phyloP scores from a whole-genome alignment of 2,329 filamentous ascomycete species.

The Stachybotrys echinatus region DNA sequence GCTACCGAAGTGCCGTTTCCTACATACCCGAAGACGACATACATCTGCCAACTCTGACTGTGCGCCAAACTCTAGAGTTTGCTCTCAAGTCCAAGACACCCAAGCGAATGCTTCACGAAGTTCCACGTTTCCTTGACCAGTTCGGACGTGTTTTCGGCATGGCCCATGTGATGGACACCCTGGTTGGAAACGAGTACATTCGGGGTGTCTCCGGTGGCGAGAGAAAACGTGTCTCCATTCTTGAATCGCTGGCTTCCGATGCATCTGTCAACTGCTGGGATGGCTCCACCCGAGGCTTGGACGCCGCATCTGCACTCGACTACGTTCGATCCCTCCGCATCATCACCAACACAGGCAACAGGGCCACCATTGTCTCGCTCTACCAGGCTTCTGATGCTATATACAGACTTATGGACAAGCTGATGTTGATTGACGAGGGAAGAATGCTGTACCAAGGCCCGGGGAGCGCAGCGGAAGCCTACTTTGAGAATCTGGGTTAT shows the following conservation, averaged over 20 bases:
- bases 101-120: background rate
- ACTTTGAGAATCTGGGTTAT: constrained; percentile 3
- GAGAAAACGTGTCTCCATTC: background rate
- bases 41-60: background rate
- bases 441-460: constrained; percentile 23
- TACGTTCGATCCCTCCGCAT: background rate
- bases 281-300: background rate
- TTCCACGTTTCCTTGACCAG: background rate
- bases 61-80: constrained; percentile 1
- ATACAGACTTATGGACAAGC: constrained; percentile 58
- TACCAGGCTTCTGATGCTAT: constrained; percentile 1
- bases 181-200: background rate
- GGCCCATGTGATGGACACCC: background rate
- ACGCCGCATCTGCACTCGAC: background rate
- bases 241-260: background rate
- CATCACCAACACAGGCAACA: background rate
- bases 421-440: constrained; percentile 66
- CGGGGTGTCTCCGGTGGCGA: background rate
- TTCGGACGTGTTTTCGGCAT: background rate
- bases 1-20: constrained; percentile 1
- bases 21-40: constrained; percentile 4
- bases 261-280: background rate
- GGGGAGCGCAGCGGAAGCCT: constrained; percentile 1
- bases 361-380: background rate
- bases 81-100: background rate